These are phyloP conservation scores for Cercophora samala DNA, from an alignment of 495 filamentous ascomycete genomes.

Conservation along the genomic window DNA sequence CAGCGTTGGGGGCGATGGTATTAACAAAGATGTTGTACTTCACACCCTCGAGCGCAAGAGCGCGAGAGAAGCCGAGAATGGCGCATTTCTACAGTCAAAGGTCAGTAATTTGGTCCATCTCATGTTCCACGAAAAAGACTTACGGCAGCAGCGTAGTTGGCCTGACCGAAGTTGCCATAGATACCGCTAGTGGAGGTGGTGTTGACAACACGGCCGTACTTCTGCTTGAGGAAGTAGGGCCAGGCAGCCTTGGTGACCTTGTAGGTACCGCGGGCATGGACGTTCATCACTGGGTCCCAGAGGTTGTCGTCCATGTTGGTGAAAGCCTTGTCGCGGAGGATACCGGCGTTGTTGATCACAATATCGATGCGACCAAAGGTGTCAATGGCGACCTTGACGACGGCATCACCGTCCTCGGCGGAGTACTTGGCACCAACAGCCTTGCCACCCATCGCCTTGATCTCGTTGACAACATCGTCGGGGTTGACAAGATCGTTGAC, in stretches of 20 bases:
- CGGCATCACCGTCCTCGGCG: slow-evolving; percentile 88
- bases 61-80: slow-evolving; percentile 91
- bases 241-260: slow-evolving; percentile 97
- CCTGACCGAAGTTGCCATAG: slow-evolving; percentile 98
- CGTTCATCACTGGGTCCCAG: slow-evolving; percentile 89
- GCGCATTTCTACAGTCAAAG: slow-evolving; percentile 66
- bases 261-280: slow-evolving; percentile 93
- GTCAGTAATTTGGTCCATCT: slow-evolving; percentile 11
- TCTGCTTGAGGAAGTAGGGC: slow-evolving; percentile 98
- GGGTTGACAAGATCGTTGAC: slow-evolving; percentile 95
- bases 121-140: slow-evolving; percentile 27
- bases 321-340: slow-evolving; percentile 97
- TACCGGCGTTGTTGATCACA: slow-evolving; percentile 95
- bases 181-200: slow-evolving; percentile 96
- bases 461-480: slow-evolving; percentile 88
- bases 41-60: slow-evolving; percentile 85
- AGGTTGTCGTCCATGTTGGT: slow-evolving; percentile 92
- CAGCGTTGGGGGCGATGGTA: slow-evolving; percentile 96
- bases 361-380: slow-evolving; percentile 92
- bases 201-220: slow-evolving; percentile 95
- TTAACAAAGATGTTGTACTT: slow-evolving; percentile 99
- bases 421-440: slow-evolving; percentile 91
- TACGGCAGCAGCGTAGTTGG: slow-evolving; percentile 93
- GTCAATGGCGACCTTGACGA: slow-evolving; percentile 91
- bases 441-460: slow-evolving; percentile 83